These are phyloP conservation scores for Sugiyamaella novakii DNA, from an alignment of 1,139 yeast species.

Conservation along the genomic window DNA sequence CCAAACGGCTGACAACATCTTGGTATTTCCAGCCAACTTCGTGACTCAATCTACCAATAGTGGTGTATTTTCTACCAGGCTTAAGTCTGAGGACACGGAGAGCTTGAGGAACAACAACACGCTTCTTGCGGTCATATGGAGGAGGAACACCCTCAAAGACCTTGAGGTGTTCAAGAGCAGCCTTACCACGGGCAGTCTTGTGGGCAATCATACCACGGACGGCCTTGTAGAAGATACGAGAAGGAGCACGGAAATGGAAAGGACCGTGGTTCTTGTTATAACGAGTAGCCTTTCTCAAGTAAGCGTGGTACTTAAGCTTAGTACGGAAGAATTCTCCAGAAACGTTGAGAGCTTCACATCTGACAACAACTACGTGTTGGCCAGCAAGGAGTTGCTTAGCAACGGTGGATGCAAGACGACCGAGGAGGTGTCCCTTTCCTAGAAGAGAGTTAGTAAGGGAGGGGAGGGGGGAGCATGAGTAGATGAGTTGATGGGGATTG, in stretches of 20 bases:
- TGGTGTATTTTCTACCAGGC: conserved; percentile 99
- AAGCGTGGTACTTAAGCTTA: conserved; percentile 99
- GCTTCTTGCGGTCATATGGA: conserved; percentile 99
- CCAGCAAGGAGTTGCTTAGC: conserved; percentile 99
- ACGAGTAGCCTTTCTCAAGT: conserved; percentile 99
- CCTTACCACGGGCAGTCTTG: conserved; percentile 99
- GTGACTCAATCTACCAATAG: conserved; percentile 93
- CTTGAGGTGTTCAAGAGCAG: conserved; percentile 99
- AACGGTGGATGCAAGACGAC: conserved; percentile 98
- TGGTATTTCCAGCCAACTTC: conserved; percentile 99
- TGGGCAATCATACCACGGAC: conserved; percentile 99
- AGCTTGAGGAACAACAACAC: conserved; percentile 99
- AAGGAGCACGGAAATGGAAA: conserved; percentile 99
- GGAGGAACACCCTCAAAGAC: conserved; percentile 99
- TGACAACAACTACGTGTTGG: conserved; percentile 95
- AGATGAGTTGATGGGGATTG: neutral
- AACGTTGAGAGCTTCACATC: conserved; percentile 98
- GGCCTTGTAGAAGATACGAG: conserved; percentile 99
- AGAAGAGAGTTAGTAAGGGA: conserved; percentile 36
- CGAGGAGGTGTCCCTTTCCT: conserved; percentile 97
- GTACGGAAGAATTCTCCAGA: conserved; percentile 99
- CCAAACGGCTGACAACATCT: conserved; percentile 95
- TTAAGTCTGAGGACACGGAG: conserved; percentile 98
- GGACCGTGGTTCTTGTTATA: conserved; percentile 99
- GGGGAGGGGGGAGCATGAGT: neutral